phyloP scores from a whole-genome alignment of 2,329 filamentous ascomycete species.

The Drechslera avenae region DNA sequence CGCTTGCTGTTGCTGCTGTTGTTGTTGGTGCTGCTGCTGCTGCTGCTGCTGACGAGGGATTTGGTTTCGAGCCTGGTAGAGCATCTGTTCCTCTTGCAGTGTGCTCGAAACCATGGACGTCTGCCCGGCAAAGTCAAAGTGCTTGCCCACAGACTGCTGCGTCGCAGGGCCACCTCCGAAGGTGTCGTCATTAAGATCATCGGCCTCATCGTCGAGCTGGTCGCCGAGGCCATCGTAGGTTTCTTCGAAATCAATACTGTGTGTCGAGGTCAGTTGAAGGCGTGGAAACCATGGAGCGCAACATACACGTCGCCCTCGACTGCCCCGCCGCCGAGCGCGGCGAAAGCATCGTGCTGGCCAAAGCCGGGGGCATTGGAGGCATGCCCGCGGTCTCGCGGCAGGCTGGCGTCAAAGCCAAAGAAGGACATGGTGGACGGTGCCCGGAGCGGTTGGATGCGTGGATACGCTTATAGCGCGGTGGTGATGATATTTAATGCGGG shows the following conservation, averaged over 20 bases:
- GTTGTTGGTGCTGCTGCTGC: slow-evolving; percentile 26
- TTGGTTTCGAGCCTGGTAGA: slow-evolving; percentile 75
- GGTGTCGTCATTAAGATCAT: slow-evolving; percentile 96
- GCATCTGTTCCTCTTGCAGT: slow-evolving; percentile 88
- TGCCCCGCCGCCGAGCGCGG: slow-evolving; percentile 69
- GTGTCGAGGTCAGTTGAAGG: slow-evolving; percentile 51
- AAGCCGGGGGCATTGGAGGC: slow-evolving; percentile 77
- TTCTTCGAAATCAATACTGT: slow-evolving; percentile 88
- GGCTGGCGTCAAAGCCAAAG: slow-evolving; percentile 81
- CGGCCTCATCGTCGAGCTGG: slow-evolving; percentile 86
- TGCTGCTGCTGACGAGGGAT: slow-evolving; percentile 50
- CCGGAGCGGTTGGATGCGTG: slow-evolving; percentile 8
- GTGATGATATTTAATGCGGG: slow-evolving; percentile 9
- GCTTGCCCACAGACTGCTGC: slow-evolving; percentile 72
- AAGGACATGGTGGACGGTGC: slow-evolving; percentile 72
- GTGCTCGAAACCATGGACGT: slow-evolving; percentile 86
- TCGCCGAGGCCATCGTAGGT: slow-evolving; percentile 96
- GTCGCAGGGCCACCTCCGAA: slow-evolving; percentile 64
- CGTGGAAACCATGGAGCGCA: slow-evolving; percentile 14
- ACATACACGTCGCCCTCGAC: slow-evolving; percentile 66
- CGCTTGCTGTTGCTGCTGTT: slow-evolving; percentile 26
- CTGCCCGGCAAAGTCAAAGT: slow-evolving; percentile 96
- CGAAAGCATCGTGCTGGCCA: slow-evolving; percentile 87
- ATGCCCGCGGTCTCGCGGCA: slow-evolving; percentile 67
- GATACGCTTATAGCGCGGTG: slow-evolving; percentile 4